Percentiles rank a stretch among this genome's conserved stretches.
These are phyloP conservation scores for Physaria fendleri DNA, from an alignment of 345 rosid species.

Conservation along the genomic window DNA sequence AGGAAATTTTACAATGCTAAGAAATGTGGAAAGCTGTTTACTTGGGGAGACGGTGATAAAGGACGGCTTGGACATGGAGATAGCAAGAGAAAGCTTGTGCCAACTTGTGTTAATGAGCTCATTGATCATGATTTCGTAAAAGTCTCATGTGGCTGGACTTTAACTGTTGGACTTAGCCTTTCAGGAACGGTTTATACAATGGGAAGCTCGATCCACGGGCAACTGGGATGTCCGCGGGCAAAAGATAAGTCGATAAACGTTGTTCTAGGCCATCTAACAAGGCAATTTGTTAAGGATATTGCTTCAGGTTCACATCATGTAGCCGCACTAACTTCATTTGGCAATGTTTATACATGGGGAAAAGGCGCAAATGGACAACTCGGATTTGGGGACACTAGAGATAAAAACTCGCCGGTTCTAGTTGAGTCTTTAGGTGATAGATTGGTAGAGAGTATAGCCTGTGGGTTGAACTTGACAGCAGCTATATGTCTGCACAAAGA, in stretches of 20 bases:
- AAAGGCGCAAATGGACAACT: slow-evolving; percentile 64
- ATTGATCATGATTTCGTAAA: slow-evolving; percentile 52
- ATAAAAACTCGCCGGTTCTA: slow-evolving; percentile 48
- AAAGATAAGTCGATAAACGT: slow-evolving; percentile 48
- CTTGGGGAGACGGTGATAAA: slow-evolving; percentile 91
- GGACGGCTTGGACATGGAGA: slow-evolving; percentile 68
- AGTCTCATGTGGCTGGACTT: slow-evolving; percentile 68
- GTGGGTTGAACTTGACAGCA: slow-evolving; percentile 61
- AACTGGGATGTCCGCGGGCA: slow-evolving; percentile 63
- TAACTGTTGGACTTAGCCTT: slow-evolving; percentile 55
- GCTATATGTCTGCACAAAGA: slow-evolving; percentile 72
- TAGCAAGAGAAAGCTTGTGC: slow-evolving; percentile 46
- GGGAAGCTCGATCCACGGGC: slow-evolving; percentile 79
- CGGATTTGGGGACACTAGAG: slow-evolving; percentile 56
- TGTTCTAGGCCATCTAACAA: slow-evolving; percentile 54
- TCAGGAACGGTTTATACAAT: slow-evolving; percentile 58
- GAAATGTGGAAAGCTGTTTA: slow-evolving; percentile 61
- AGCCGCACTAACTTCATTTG: slow-evolving; percentile 48
- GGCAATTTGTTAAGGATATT: slow-evolving; percentile 52
- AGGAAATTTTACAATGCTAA: slow-evolving; percentile 28
- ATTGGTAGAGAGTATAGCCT: slow-evolving; percentile 53
- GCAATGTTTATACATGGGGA: slow-evolving; percentile 79
- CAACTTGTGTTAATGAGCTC: slow-evolving; percentile 52
- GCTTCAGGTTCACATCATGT: slow-evolving; percentile 69
- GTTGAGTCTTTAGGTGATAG: slow-evolving; percentile 54